Percentiles rank a stretch among this genome's conserved stretches.
phyloP scores from a whole-genome alignment of 1,284 basidiomycete species.

The Malassezia equina region DNA sequence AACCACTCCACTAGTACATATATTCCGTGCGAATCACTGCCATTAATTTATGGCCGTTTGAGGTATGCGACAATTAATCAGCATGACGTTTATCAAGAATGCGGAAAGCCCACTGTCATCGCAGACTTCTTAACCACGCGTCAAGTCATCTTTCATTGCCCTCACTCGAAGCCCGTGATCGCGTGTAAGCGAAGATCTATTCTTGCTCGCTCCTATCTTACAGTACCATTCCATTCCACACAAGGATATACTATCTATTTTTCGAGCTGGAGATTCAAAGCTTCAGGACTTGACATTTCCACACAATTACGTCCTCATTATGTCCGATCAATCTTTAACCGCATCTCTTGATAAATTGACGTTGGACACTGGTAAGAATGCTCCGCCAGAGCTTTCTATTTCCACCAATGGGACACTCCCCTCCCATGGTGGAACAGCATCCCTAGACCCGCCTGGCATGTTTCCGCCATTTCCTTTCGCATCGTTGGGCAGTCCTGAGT shows the following conservation, averaged over 20 bases:
- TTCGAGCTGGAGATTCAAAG: not conserved
- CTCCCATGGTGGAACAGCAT: not conserved
- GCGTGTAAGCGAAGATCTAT: not conserved
- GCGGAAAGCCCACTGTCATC: not conserved
- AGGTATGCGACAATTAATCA: not conserved
- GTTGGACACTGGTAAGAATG: not conserved
- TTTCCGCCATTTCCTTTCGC: not conserved
- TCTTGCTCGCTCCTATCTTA: not conserved
- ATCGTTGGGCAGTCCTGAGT: not conserved
- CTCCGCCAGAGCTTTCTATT: not conserved
- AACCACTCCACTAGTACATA: not conserved
- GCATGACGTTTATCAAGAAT: not conserved
- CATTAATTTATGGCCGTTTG: slow-evolving; percentile 2
- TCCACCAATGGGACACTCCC: not conserved
- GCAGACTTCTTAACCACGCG: not conserved
- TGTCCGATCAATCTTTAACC: slow-evolving; percentile 12
- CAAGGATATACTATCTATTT: not conserved
- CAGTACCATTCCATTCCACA: not conserved
- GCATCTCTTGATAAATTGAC: slow-evolving; percentile 9
- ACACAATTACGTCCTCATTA: not conserved
- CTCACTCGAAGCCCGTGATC: not conserved
- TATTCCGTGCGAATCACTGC: not conserved
- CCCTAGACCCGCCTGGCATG: not conserved
- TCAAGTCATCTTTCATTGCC: not conserved
- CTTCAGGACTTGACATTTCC: not conserved